Percentiles rank a stretch among this genome's conserved stretches.
phyloP scores from a whole-genome alignment of 2,329 filamentous ascomycete genomes.

The Coniochaeta sp. region DNA sequence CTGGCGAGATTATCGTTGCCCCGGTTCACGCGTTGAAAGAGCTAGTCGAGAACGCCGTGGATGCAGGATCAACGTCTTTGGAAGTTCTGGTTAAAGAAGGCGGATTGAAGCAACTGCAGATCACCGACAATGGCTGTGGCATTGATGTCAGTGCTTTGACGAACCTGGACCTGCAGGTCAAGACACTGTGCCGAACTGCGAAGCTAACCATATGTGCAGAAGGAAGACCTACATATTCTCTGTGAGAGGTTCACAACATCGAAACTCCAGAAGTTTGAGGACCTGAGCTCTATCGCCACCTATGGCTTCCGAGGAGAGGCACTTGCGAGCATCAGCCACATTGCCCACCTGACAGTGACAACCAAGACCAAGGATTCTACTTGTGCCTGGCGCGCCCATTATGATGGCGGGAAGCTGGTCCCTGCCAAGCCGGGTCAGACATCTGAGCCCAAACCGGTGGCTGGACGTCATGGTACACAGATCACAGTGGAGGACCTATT shows the following conservation, averaged over 20 bases:
- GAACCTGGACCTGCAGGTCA: not conserved
- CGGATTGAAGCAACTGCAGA: slow-evolving; percentile 88
- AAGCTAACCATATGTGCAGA: slow-evolving; percentile 38
- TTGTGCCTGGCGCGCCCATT: slow-evolving; percentile 86
- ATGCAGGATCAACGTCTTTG: slow-evolving; percentile 87
- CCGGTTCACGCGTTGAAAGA: slow-evolving; percentile 96
- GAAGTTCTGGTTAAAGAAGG: slow-evolving; percentile 94
- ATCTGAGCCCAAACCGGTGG: slow-evolving; percentile 78
- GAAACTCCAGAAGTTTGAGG: slow-evolving; percentile 89
- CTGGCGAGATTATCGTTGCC: slow-evolving; percentile 95
- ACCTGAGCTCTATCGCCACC: slow-evolving; percentile 80
- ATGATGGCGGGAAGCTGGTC: slow-evolving; percentile 72
- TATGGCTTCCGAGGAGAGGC: slow-evolving; percentile 98
- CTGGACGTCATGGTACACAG: slow-evolving; percentile 84
- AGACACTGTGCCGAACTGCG: not conserved
- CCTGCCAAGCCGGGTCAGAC: slow-evolving; percentile 83
- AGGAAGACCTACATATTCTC: slow-evolving; percentile 83
- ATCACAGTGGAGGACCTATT: slow-evolving; percentile 97
- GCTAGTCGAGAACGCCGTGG: slow-evolving; percentile 92
- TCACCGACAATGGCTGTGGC: slow-evolving; percentile 93
- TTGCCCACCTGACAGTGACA: slow-evolving; percentile 90
- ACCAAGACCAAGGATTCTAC: slow-evolving; percentile 85
- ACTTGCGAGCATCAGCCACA: slow-evolving; percentile 94
- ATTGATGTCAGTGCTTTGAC: slow-evolving; percentile 60
- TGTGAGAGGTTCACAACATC: slow-evolving; percentile 97